Conservation (phyloP, 495 filamentous ascomycete genomes). For the Delitschia confertaspora region DNA sequence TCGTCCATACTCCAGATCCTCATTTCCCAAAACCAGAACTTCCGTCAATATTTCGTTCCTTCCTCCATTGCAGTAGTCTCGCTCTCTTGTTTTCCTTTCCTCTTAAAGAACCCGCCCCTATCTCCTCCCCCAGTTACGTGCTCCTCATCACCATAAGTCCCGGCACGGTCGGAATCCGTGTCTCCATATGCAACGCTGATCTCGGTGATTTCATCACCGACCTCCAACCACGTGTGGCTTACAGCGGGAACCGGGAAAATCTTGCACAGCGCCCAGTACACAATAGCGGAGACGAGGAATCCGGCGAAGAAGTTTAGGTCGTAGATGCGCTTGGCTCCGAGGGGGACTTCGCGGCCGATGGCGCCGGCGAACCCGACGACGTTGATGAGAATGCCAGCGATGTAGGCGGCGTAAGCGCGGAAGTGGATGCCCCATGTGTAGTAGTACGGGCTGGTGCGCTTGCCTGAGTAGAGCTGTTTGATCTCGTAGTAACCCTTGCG, state of each 20-base stretch:
- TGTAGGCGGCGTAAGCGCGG: conserved; percentile 76
- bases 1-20: no score
- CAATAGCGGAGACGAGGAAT: conserved; percentile 55
- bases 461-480: conserved; percentile 68
- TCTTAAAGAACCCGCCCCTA: no score
- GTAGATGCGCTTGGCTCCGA: conserved; percentile 80
- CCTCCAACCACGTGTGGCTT: conserved; percentile 73
- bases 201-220: conserved; percentile 49
- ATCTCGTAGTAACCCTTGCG: conserved; percentile 75
- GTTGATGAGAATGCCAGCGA: conserved; percentile 82
- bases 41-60: no score
- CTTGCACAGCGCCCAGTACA: conserved; percentile 64
- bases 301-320: conserved; percentile 85
- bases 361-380: conserved; percentile 86
- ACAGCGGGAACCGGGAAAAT: conserved; percentile 64
- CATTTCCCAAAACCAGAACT: no score
- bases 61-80: no score
- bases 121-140: conserved; percentile 26
- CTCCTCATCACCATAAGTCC: conserved; percentile 6
- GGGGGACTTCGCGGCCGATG: conserved; percentile 60
- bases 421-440: conserved; percentile 67
- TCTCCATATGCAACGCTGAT: conserved; percentile 38
- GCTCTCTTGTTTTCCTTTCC: no score
- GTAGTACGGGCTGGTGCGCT: conserved; percentile 59
- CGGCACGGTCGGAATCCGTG: conserved; percentile 21